Base-by-base conservation (phyloP, 1,284 basidiomycete genomes). In the Trametes sp. region DNA sequence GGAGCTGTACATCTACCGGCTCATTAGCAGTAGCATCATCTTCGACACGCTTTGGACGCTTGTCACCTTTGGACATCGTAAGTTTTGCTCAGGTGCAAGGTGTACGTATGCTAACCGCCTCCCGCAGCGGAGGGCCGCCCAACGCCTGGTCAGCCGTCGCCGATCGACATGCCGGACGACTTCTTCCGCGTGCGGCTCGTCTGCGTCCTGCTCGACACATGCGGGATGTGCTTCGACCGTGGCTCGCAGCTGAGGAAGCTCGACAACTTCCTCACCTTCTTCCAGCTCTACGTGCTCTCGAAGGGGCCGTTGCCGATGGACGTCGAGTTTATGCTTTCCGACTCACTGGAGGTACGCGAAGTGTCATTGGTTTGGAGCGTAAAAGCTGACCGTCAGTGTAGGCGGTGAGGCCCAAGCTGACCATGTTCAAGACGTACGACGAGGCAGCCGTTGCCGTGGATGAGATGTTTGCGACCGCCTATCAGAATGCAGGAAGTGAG, bases 201-300 rank as follows among this genome's bases (percentile, higher is more conserved):
- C 49, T 99, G 98, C 73, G 92, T 93, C 8, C 81, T 99, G 48
- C 82, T 99, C 24, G 96, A 98, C 74, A 95, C 96, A 0, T 98
- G 96, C 75, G 98, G 96, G n/a, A 93, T 95, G 82, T 98, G 96
- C 78, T 98, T 99, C 76, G 96, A 98, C 75, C 88, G 92, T 48
- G 96, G 96, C 3, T 89, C 91, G 7, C 90, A 95, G 72, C 92
- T 89, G 77, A 92, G 92, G 78, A 98, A 96, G 74, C 80, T 99
- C 13, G 96, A 98, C 76, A 93, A 91, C 69, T 98, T 97, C 75
- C 78, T 99, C 64, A 84, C 87, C 11, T 96, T 98, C 77, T 96
- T 98, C 76, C 95, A 98, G 84, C 94, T 96, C 70, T 71, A 66
- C 98, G 83, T 94, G 5, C 81, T 91, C 14, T 94, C 93, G 81